Conservation (phyloP, 495 filamentous ascomycete species). For the Podospora didyma region DNA sequence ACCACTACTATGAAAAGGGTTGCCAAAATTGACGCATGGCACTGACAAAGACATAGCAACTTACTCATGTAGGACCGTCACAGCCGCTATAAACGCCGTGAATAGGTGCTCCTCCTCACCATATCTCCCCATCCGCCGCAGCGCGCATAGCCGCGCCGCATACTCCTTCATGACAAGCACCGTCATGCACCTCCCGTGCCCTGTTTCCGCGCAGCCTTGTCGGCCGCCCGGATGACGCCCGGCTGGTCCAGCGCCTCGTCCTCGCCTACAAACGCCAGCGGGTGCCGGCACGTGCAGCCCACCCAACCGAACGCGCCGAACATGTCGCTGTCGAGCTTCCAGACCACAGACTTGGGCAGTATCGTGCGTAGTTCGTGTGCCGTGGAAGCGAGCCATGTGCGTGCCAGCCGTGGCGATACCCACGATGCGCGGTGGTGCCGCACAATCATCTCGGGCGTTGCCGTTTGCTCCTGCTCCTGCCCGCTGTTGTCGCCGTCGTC, state of each 20-base stretch:
- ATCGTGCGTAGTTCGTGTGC: constrained; percentile 15
- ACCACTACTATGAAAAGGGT: no score
- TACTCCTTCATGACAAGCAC: constrained; percentile 33
- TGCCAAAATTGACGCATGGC: not conserved
- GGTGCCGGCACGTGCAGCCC: constrained; percentile 37
- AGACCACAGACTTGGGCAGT: constrained; percentile 21
- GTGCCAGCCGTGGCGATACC: constrained; percentile 15
- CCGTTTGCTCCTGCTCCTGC: no score
- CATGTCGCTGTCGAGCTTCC: constrained; percentile 33
- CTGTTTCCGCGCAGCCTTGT: constrained; percentile 10
- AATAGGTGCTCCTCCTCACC: constrained; percentile 34
- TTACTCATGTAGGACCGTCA: constrained; percentile 39
- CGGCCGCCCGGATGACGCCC: constrained; percentile 25
- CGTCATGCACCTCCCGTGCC: constrained; percentile 20
- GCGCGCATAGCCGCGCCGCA: constrained; percentile 20
- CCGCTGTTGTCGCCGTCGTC: not conserved
- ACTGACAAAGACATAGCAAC: constrained; percentile 4
- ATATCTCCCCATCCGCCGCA: constrained; percentile 22
- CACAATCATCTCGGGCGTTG: constrained; percentile 21
- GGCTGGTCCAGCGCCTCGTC: constrained; percentile 17
- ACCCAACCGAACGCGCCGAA: constrained; percentile 30
- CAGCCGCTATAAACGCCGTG: constrained; percentile 37
- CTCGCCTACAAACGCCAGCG: not conserved
- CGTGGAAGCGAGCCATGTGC: constrained; percentile 19
- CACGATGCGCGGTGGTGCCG: constrained; percentile 23